Base-by-base conservation (phyloP, 495 filamentous ascomycete genomes). In the Penicillium desertorum region DNA sequence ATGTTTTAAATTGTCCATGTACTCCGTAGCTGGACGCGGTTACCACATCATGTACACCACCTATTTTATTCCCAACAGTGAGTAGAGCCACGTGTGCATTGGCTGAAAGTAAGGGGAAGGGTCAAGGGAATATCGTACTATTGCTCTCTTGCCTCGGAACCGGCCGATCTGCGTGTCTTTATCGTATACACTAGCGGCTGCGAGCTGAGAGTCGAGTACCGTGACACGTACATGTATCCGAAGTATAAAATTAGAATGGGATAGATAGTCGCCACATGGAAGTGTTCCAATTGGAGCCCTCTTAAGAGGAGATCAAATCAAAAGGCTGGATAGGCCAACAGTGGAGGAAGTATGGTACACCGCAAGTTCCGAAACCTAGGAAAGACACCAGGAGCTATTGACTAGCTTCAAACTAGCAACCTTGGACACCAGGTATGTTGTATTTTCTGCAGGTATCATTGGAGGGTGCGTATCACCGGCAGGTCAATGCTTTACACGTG, bases 401-500 rank as follows among this genome's bases (percentile, higher is more conserved):
- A 16, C 20, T n/a, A 45, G 44, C 41, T 22, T 22, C 41, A 19
- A 17, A 12, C 41, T 34, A 34, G 9, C 29, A 30, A 12, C 23
- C 23, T 25, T 25, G 5, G 23, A 6, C 23, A 10, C 30, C 30
- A 12, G 3, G 10, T 3, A n/a, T n/a, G n/a, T 7, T 22, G 22
- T 22, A 25, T 25, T 5, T 42, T 42, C 16, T 52, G 22, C 23
- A 25, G 30, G 16, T 22, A 51, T 51, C 32, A 41, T 30, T 17
- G 48, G 45, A 5, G 23, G n/a, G 10, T 6, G 9, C 14, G 16
- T 23, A 19, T 45, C 29, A 23, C 22, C 10, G 34, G 43, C 12
- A 17, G 44, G 43, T 55, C 42, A 19, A 27, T 46, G 52, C 44
- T 29, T 32, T 19, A 32, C 36, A 41, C 51, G 51, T 43, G 51